phyloP scores from a whole-genome alignment of 2,329 filamentous ascomycete species.

The Botrytis fragariae region DNA sequence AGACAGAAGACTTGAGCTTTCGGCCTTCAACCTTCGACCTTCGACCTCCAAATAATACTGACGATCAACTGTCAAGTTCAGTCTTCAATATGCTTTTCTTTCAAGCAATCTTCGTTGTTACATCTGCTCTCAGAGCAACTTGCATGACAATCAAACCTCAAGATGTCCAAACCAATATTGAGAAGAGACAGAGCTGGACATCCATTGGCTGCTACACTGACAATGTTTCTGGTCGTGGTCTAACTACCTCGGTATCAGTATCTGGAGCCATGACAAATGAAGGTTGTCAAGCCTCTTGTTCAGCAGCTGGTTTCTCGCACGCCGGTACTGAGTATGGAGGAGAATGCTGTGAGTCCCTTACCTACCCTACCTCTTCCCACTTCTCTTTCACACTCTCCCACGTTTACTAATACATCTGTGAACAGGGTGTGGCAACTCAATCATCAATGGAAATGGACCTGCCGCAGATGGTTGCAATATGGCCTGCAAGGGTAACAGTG shows the following conservation, averaged over 20 bases:
- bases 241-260: neutral
- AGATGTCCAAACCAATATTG: neutral
- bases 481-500: slow-evolving; percentile 32
- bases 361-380: neutral
- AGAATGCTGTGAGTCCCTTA: slow-evolving; percentile 25
- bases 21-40: neutral
- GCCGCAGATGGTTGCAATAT: slow-evolving; percentile 34
- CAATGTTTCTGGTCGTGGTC: slow-evolving; percentile 19
- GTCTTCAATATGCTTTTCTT: slow-evolving; percentile 1
- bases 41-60: neutral
- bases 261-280: slow-evolving; percentile 26
- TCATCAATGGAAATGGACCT: slow-evolving; percentile 25
- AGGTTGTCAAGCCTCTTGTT: slow-evolving; percentile 23
- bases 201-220: slow-evolving; percentile 21
- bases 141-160: slow-evolving; percentile 2
- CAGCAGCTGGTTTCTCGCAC: slow-evolving; percentile 19
- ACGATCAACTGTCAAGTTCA: neutral
- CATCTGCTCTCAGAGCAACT: neutral
- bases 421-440: slow-evolving; percentile 27
- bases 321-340: slow-evolving; percentile 27
- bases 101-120: neutral
- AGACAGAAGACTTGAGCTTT: neutral
- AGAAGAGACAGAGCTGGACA: slow-evolving; percentile 16
- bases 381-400: neutral
- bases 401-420: neutral